Base-by-base conservation (phyloP, 2,329 filamentous ascomycete genomes). In the Whalleya microplaca region DNA sequence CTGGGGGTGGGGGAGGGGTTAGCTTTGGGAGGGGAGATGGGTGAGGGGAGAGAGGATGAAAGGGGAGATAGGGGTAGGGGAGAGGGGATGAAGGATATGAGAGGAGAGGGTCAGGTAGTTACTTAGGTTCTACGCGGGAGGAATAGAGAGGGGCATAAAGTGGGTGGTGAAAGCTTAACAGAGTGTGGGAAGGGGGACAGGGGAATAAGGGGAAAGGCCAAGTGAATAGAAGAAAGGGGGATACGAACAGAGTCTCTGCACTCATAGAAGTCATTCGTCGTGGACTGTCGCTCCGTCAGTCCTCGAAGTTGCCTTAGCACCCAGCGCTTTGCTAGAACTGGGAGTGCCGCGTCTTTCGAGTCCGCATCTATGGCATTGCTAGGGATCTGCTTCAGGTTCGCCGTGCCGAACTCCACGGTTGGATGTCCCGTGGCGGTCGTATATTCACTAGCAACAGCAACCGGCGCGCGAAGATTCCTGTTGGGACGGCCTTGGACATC, bases 251-350 rank as follows among this genome's bases (percentile, higher is more conserved):
- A 55, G 51, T 64, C 67, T 19, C 64, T 61, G 53, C 73, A 75
- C 58, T 74, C 72, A 37, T 66, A 75, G 48, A 74, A 74, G 55
- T 72, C 71, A 19, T 58, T 58, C 16, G 66, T 58, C 20, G 61
- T 48, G 40, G 53, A 23, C 49, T 67, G 64, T 40, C 62, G 56
- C 19, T 27, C 44, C 37, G 49, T 32, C 2, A 51, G 12, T 2
- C 46, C 55, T 32, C 63, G 62, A 12, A 64, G 55, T n/a, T 59
- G 63, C 21, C 57, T 62, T 9, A 61, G 42, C 18, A 50, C 59
- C 21, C 56, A 55, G 20, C 58, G 55, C 32, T 21, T 20, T 6
- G 56, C 60, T 3, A 68, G 53, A 18, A 51, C 40, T 6, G 55
- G 27, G 21, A 21, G 2, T 2, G 29, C n/a, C 53, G 53, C 14